Evolutionary conservation across 805 yeast genomes (phyloP), one percentile per base, ranked within the genome.

Genomic region (Hemisphaericaspora nanyangensis): DNA sequence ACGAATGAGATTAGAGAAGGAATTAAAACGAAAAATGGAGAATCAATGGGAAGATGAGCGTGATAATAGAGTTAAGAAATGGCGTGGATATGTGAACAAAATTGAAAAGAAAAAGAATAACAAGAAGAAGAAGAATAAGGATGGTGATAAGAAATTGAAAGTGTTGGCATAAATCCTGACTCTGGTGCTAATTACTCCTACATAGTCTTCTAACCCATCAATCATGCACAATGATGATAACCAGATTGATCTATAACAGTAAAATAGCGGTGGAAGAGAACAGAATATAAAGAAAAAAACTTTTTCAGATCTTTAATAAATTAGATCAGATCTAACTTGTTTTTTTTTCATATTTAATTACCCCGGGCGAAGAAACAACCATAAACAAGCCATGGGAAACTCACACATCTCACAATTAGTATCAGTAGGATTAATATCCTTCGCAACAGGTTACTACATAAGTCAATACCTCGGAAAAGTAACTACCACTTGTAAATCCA

Each of bases 41-140:
- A 54, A 63, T 35, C 60, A 65, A 16, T 82, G 89, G 89, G 88
- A 81, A 47, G 76, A 72, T 37, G 69, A 69, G 11, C 45, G 86
- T 34, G 86, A 79, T 31, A 55, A 54, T 8, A 57, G 89, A 27
- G 85, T 82, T 5, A 54, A 58, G 6, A 77, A 67, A 50, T 82
- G 89, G 89, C 58, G 87, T 38, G 54, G 50, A 7, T 82, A 72
- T 52, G 54, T 65, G 11, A 57, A 62, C 26, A 68, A 69, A 40
- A 55, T 63, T 12, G 70, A 63, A 22, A 72, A 71, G 52, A 76
- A 74, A 56, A 72, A 68, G 53, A 66, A 60, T 50, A 74, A 58
- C 43, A 54, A 64, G 57, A 62, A 60, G 54, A 70, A 65, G 52
- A 44, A 44, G 49, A 18, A 4, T 16, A 29, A 25, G n/a, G 28